Evolutionary conservation across 108 stramenopile species (phyloP).

Genomic region (Asterionellopsis glacialis): DNA sequence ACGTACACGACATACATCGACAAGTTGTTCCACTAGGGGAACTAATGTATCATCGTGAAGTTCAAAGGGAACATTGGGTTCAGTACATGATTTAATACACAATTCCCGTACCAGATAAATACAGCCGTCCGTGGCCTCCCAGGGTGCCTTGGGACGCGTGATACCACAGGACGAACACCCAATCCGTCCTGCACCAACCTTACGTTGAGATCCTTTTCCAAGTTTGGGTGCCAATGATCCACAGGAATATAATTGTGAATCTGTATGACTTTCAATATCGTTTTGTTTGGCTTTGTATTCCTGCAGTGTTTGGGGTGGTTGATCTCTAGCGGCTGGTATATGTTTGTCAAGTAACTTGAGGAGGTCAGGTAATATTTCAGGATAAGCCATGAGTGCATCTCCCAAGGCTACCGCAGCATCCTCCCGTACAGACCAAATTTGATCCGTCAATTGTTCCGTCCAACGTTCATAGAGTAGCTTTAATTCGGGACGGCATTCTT

Average conservation of each 20-base stretch:
- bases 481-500: constrained; percentile 82
- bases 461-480: constrained; percentile 83
- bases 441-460: constrained; percentile 93
- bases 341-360: constrained; percentile 32
- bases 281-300: constrained; percentile 82
- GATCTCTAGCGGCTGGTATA: constrained; percentile 65
- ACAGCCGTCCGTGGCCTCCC: constrained; percentile 96
- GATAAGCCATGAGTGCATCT: constrained; percentile 76
- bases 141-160: constrained; percentile 85
- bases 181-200: constrained; percentile 83
- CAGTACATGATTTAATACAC: too few relatives aligned
- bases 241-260: constrained; percentile 86
- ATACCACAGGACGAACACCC: constrained; percentile 80
- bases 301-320: constrained; percentile 79
- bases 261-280: constrained; percentile 70
- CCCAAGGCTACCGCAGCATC: constrained; percentile 93
- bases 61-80: constrained; percentile 26
- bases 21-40: constrained; percentile 62
- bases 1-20: constrained; percentile 73
- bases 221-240: constrained; percentile 94
- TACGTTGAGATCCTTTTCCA: too few relatives aligned
- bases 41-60: constrained; percentile 64
- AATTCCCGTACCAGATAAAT: constrained; percentile 85
- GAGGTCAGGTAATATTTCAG: constrained; percentile 58
- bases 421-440: constrained; percentile 95